phyloP scores from a whole-genome alignment of 306 rosid species.

The Quercus glauca region DNA sequence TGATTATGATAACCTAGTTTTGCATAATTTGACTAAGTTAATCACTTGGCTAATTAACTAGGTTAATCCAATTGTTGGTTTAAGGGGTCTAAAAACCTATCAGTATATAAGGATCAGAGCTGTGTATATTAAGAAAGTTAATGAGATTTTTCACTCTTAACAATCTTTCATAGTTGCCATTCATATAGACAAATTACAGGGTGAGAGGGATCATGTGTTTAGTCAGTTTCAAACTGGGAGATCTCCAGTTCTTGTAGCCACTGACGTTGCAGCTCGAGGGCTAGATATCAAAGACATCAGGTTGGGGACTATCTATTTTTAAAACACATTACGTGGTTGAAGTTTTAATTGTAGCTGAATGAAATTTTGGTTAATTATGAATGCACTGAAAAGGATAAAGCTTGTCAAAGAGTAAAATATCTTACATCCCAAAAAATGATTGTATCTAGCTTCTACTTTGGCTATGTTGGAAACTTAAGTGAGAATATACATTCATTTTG shows the following conservation, averaged over 20 bases:
- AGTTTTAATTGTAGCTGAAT: background rate
- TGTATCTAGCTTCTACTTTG: background rate
- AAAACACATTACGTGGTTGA: background rate
- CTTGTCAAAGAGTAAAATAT: background rate
- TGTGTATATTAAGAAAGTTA: no score
- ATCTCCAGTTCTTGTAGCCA: constrained; percentile 92
- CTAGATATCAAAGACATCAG: constrained; percentile 93
- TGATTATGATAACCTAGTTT: no score
- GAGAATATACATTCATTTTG: background rate
- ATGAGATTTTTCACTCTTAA: no score
- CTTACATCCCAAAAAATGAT: no score
- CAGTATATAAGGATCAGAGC: no score
- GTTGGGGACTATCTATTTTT: constrained; percentile 30
- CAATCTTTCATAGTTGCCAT: constrained; percentile 44
- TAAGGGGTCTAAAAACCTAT: no score
- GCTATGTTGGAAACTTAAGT: background rate
- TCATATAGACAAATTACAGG: constrained; percentile 96
- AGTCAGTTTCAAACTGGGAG: constrained; percentile 74
- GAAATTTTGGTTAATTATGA: background rate
- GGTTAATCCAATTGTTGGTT: no score
- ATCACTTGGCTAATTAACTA: no score
- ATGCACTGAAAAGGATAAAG: background rate
- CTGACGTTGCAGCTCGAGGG: constrained; percentile 96
- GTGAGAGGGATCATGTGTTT: constrained; percentile 89
- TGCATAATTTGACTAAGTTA: no score